A percentile compares a stretch with the other conserved stretches of the same genome.
These are phyloP conservation scores for Austroboletus eburneus DNA, from an alignment of 768 basidiomycete genomes.

Conservation along the genomic window DNA sequence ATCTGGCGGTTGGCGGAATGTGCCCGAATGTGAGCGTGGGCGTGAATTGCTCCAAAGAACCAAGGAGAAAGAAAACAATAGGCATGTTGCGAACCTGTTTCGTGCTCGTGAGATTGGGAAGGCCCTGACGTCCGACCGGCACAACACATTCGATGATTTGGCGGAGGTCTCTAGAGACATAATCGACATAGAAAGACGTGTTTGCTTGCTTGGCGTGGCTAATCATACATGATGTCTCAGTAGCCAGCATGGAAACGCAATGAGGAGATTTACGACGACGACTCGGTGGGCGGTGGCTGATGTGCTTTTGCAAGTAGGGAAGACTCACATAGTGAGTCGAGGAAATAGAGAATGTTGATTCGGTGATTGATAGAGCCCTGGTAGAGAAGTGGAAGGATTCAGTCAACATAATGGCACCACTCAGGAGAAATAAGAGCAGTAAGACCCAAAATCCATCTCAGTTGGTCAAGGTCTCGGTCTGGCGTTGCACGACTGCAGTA, in stretches of 20 bases:
- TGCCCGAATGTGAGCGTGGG: neutral
- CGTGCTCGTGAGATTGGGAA: slow-evolving; percentile 83
- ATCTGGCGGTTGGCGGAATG: slow-evolving; percentile 45
- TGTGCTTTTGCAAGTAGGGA: slow-evolving; percentile 66
- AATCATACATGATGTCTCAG: neutral
- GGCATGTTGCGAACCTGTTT: slow-evolving; percentile 57
- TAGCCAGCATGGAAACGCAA: too few relatives aligned
- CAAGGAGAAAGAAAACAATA: too few relatives aligned
- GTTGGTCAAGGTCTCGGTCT: too few relatives aligned
- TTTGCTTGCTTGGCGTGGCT: slow-evolving; percentile 34
- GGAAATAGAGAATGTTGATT: slow-evolving; percentile 91
- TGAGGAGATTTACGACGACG: slow-evolving; percentile 18
- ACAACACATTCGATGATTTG: slow-evolving; percentile 84
- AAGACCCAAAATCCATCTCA: too few relatives aligned
- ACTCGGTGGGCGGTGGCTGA: slow-evolving; percentile 26
- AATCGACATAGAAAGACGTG: slow-evolving; percentile 67
- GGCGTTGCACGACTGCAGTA: neutral
- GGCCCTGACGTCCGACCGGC: slow-evolving; percentile 79
- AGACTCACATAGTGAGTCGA: slow-evolving; percentile 83
- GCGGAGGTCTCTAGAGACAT: slow-evolving; percentile 70
- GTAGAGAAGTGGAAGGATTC: neutral
- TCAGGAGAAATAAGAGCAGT: neutral
- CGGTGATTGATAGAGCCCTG: slow-evolving; percentile 84
- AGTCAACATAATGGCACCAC: neutral
- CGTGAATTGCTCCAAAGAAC: too few relatives aligned